phyloP scores from a whole-genome alignment of 306 rosid species.

The Arachis stenosperma region DNA sequence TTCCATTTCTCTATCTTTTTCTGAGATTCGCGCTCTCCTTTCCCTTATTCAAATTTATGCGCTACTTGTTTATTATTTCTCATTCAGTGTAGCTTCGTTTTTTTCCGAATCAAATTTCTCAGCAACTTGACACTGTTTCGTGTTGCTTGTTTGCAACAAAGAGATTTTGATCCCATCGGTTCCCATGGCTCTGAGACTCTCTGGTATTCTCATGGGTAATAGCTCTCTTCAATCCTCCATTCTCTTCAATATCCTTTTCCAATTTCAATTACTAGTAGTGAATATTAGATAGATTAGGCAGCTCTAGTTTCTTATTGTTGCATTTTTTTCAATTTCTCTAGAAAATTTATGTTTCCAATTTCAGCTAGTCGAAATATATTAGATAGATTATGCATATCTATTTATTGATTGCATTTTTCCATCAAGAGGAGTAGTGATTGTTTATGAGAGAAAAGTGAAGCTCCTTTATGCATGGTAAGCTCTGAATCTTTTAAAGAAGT shows the following conservation, averaged over 20 bases:
- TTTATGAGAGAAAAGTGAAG: slow-evolving; percentile 88
- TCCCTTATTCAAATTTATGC: no score
- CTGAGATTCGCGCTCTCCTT: no score
- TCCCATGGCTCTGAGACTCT: slow-evolving; percentile 95
- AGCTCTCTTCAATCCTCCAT: neutral
- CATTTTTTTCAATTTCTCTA: no score
- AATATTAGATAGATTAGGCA: no score
- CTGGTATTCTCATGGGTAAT: slow-evolving; percentile 96
- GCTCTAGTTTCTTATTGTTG: no score
- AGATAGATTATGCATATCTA: neutral
- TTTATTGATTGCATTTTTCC: slow-evolving; percentile 5
- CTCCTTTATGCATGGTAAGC: slow-evolving; percentile 52
- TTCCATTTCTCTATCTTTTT: no score
- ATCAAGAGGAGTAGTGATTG: slow-evolving; percentile 90
- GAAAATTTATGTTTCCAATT: neutral
- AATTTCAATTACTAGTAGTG: no score
- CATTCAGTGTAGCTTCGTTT: no score
- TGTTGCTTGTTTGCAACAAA: slow-evolving; percentile 51
- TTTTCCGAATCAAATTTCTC: no score
- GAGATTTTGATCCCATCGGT: slow-evolving; percentile 86
- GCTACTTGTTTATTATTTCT: no score
- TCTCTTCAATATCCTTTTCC: neutral
- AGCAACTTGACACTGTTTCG: slow-evolving; percentile 9
- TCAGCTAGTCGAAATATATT: slow-evolving; percentile 18
- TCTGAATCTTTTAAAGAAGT: neutral